phyloP scores from a whole-genome alignment of 2,329 filamentous ascomycete species.

The Coleophoma eucalyptorum region DNA sequence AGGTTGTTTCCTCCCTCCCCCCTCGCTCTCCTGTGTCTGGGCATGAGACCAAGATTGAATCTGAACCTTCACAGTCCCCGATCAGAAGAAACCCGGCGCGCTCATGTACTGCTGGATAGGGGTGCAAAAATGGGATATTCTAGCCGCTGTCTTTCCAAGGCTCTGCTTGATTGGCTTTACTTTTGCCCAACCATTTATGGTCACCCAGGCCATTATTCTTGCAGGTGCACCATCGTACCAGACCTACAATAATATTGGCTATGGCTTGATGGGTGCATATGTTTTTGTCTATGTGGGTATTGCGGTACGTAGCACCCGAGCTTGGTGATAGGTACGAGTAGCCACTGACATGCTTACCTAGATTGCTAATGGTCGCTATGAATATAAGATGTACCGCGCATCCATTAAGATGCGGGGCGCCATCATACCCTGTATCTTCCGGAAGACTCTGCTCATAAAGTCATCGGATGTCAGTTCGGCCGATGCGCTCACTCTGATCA shows the following conservation, averaged over 20 bases:
- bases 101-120: slow-evolving; percentile 10
- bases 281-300: slow-evolving; percentile 12
- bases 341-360: neutral
- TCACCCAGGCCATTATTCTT: slow-evolving; percentile 7
- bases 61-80: neutral
- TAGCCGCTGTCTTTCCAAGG: slow-evolving; percentile 10
- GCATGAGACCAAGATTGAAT: slow-evolving; percentile 2
- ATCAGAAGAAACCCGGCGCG: slow-evolving; percentile 7
- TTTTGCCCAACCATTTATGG: slow-evolving; percentile 17
- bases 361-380: neutral
- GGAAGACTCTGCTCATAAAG: slow-evolving; percentile 17
- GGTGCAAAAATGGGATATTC: slow-evolving; percentile 7
- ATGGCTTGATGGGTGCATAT: slow-evolving; percentile 13
- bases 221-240: slow-evolving; percentile 7
- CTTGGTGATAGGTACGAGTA: neutral
- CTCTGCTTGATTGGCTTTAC: slow-evolving; percentile 10
- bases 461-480: slow-evolving; percentile 18
- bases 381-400: neutral
- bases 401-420: neutral
- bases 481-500: slow-evolving; percentile 25
- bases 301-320: slow-evolving; percentile 7
- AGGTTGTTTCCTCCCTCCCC: neutral
- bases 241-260: slow-evolving; percentile 8
- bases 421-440: slow-evolving; percentile 13
- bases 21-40: neutral